These are phyloP conservation scores for Lactarius sp. DNA, from an alignment of 768 basidiomycete species.

Conservation along the genomic window DNA sequence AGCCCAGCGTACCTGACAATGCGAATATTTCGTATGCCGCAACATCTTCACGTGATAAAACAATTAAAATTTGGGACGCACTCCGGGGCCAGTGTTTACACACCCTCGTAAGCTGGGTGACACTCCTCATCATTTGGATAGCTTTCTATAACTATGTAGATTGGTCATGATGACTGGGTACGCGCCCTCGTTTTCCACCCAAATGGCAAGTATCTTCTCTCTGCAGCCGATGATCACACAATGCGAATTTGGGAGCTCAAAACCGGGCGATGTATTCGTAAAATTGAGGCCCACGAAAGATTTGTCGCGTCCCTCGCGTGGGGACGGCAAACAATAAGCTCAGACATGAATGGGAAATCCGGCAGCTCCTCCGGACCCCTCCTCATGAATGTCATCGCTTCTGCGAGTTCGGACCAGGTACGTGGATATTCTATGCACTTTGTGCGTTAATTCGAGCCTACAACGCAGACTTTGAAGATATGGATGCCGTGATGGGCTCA, in stretches of 20 bases:
- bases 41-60: conserved; percentile 51
- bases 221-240: conserved; percentile 56
- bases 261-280: conserved; percentile 44
- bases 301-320: conserved; percentile 25
- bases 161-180: conserved; percentile 54
- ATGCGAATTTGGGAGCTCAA: conserved; percentile 54
- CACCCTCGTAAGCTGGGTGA: conserved; percentile 37
- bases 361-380: conserved; percentile 16
- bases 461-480: conserved; percentile 25
- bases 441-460: neutral
- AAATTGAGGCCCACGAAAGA: conserved; percentile 24
- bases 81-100: conserved; percentile 45
- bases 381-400: conserved; percentile 25
- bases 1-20: conserved; percentile 32
- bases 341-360: conserved; percentile 19
- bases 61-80: conserved; percentile 51
- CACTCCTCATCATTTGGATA: neutral
- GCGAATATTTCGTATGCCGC: conserved; percentile 41
- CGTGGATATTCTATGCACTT: neutral
- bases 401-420: conserved; percentile 25
- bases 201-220: conserved; percentile 50
- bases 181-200: conserved; percentile 55
- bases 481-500: conserved; percentile 23
- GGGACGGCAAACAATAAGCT: conserved; percentile 23
- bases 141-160: conserved; percentile 21